phyloP scores from a whole-genome alignment of 2,329 filamentous ascomycete genomes.

The Graphium sp. region DNA sequence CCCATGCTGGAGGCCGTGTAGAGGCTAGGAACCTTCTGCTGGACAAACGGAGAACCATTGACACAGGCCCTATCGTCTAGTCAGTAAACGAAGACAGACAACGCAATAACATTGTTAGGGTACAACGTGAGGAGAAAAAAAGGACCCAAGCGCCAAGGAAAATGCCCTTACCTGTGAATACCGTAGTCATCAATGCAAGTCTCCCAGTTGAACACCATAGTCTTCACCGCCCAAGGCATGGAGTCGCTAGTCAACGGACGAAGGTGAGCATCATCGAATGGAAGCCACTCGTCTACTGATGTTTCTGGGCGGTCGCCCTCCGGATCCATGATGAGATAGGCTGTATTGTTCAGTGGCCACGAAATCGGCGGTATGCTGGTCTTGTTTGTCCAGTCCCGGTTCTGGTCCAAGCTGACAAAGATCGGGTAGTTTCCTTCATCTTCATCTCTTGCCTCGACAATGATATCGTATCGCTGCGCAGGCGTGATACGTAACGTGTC shows the following conservation, averaged over 20 bases:
- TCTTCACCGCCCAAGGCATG: constrained; percentile 33
- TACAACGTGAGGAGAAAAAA: too few species aligned
- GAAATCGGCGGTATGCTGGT: constrained; percentile 7
- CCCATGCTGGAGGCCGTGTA: constrained; percentile 52
- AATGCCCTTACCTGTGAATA: constrained; percentile 32
- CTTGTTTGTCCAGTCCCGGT: constrained; percentile 22
- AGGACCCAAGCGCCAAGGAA: too few species aligned
- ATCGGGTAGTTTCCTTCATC: constrained; percentile 23
- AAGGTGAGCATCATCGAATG: constrained; percentile 46
- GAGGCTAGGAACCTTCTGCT: constrained; percentile 51
- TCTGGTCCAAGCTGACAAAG: constrained; percentile 23
- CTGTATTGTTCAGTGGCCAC: constrained; percentile 23
- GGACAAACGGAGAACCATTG: constrained; percentile 52
- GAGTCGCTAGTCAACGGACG: constrained; percentile 36
- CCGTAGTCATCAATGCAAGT: constrained; percentile 46
- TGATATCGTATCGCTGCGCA: constrained; percentile 27
- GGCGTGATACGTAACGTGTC: constrained; percentile 21
- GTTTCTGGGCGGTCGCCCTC: constrained; percentile 12
- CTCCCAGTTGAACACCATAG: constrained; percentile 34
- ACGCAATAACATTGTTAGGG: too few species aligned
- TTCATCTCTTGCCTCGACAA: constrained; percentile 19
- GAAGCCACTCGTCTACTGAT: constrained; percentile 20
- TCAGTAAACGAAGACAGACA: not conserved
- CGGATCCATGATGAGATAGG: constrained; percentile 21
- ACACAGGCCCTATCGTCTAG: constrained; percentile 23